A percentile compares a stretch with the other conserved stretches of the same genome.
Conservation (phyloP, 176 grass and related monocot species). For the Oryza longistaminata region DNA sequence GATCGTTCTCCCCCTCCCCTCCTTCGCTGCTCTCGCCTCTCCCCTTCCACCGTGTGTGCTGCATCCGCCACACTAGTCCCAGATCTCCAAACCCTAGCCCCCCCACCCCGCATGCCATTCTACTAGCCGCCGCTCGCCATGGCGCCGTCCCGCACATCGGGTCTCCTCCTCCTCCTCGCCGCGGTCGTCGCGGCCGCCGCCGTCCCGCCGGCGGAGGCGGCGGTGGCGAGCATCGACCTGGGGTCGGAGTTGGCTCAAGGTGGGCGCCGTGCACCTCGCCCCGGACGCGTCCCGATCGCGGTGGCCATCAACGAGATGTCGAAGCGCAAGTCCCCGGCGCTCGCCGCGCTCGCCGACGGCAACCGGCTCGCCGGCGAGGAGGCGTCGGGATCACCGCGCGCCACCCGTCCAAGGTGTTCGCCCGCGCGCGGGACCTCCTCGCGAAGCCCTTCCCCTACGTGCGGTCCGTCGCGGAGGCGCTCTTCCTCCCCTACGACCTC, state of each 20-base stretch:
- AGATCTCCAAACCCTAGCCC: conserved; percentile 54
- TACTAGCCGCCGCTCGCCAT: conserved; percentile 28
- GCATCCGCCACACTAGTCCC: conserved; percentile 29
- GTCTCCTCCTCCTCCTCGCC: conserved; percentile 35
- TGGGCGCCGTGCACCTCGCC: conserved; percentile 86
- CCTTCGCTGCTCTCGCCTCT: conserved; percentile 8
- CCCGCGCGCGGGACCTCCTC: conserved; percentile 77
- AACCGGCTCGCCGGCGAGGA: conserved; percentile 91
- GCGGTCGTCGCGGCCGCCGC: conserved; percentile 10
- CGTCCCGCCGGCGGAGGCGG: conserved; percentile 52
- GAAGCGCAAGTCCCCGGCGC: conserved; percentile 94
- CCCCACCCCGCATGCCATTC: conserved; percentile 30
- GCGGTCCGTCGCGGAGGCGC: conserved; percentile 50
- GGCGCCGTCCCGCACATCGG: conserved; percentile 1
- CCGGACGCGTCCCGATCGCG: conserved; percentile 68
- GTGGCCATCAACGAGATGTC: conserved; percentile 99
- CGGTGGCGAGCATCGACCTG: conserved; percentile 94
- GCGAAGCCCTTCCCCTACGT: conserved; percentile 70
- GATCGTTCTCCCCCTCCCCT: conserved; percentile 37
- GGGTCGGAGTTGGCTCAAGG: conserved; percentile 98
- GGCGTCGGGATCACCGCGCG: conserved; percentile 81
- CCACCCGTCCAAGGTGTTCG: conserved; percentile 87
- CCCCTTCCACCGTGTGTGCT: conserved; percentile 35
- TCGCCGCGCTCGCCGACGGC: conserved; percentile 66
- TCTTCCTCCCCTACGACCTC: conserved; percentile 88